Base-by-base conservation (phyloP, 78 protist species). In the Dictyostelium capitatum region DNA sequence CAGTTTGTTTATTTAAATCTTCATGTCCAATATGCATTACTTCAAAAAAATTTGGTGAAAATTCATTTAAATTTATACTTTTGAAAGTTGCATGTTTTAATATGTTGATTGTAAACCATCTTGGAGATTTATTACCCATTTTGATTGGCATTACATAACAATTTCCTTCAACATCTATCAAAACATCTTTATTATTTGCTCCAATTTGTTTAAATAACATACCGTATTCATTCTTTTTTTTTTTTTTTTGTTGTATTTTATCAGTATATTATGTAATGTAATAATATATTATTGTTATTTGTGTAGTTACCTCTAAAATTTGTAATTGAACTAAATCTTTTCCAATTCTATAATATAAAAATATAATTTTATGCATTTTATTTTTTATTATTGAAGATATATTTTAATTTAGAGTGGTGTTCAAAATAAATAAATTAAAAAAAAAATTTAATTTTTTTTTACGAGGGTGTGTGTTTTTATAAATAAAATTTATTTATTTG, bases 131-230 rank as follows among this genome's bases (percentile, higher is more conserved):
- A 32, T 67, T 67, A 30, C 75, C 75, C 75, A 67, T 67, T 32
- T 67, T 67, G 17, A 67, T 67, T 67, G 75, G 75, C 75, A 67
- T 67, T 32, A 67, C 75, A 67, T 30, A 67, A 32, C 75, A 67
- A 67, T 67, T 12, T 8, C 75, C 75, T 32, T 37, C 28, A 30
- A 47, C 75, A 67, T 67, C 75, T 28, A 67, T 67, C 30, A 67
- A 67, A 67, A 67, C 75, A 32, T 67, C 48, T 67, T 67, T 67
- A 67, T 67, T 67, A 32, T 67, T 43, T 28, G 28, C 14, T 12
- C 43, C 48, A 28, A 15, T 67, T 67, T 67, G 75, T 67, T 67
- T 67, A 67, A 30, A 67, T 67, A 67, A 7, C 75, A 67, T 67
- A 32, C 75, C 75, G 30, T 67, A 67, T 67, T 67, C 75, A 67